phyloP scores from a whole-genome alignment of 1,284 basidiomycete species.

The Caloboletus inedulis region DNA sequence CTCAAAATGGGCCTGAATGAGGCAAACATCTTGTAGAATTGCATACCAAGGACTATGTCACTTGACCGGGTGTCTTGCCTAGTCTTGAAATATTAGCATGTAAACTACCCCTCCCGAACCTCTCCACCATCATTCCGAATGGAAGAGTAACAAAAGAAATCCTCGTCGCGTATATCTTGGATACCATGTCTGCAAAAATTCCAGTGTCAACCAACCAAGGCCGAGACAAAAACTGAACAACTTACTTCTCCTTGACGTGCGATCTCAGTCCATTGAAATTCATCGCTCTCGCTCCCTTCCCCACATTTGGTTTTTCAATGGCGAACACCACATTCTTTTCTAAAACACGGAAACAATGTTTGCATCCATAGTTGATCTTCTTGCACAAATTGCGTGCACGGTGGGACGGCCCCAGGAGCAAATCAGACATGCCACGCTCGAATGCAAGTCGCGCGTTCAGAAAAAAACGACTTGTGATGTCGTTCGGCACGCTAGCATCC shows the following conservation, averaged over 20 bases:
- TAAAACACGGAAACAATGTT: constrained; percentile 44
- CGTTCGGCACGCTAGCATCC: no score
- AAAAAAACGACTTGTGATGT: not conserved
- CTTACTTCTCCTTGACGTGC: constrained; percentile 59
- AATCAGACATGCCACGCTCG: constrained; percentile 31
- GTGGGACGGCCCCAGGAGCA: constrained; percentile 28
- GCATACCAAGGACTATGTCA: not conserved
- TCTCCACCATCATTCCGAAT: not conserved
- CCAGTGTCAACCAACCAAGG: not conserved
- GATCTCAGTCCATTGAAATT: constrained; percentile 55
- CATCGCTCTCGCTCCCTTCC: constrained; percentile 28
- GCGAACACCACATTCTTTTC: not conserved
- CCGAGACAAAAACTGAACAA: not conserved
- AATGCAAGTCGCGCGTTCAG: constrained; percentile 24
- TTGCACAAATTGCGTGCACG: constrained; percentile 30
- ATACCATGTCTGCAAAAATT: constrained; percentile 39
- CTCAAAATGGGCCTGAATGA: constrained; percentile 4
- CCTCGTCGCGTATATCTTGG: constrained; percentile 40
- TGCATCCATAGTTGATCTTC: constrained; percentile 47
- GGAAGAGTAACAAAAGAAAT: constrained; percentile 32
- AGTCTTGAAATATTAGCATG: not conserved
- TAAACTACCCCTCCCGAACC: not conserved
- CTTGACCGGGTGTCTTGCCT: not conserved
- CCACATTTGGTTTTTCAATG: not conserved
- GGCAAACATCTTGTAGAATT: not conserved